Evolutionary conservation across 2,329 filamentous ascomycete genomes (phyloP).

Genomic region (Talaromyces sp.): DNA sequence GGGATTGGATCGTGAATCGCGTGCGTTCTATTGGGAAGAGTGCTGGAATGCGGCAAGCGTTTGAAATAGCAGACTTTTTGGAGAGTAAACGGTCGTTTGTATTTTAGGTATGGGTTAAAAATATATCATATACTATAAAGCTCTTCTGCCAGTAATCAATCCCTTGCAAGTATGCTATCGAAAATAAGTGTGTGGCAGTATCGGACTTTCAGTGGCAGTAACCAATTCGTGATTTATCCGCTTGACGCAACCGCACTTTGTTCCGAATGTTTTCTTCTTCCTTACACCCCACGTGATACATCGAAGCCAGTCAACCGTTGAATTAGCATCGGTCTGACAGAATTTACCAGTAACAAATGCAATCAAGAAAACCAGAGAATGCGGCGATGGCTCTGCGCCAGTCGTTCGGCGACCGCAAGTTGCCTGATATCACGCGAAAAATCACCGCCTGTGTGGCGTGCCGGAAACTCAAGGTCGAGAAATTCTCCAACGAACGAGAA

Average conservation of each 20-base stretch:
- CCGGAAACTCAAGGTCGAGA: conserved; percentile 19
- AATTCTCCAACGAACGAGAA: conserved; percentile 1
- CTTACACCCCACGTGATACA: background rate
- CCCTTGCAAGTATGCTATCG: no score
- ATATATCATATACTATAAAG: no score
- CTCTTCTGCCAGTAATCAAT: no score
- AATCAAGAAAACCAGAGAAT: background rate
- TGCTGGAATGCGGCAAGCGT: conserved; percentile 12
- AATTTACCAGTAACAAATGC: background rate
- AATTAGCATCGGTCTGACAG: background rate
- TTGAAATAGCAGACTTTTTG: conserved; percentile 11
- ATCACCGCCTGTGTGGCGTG: conserved; percentile 25
- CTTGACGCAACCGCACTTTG: no score
- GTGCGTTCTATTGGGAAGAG: conserved; percentile 9
- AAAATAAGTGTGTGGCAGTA: background rate
- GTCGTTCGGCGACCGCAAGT: conserved; percentile 30
- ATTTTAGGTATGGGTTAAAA: background rate
- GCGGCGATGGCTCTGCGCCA: conserved; percentile 19
- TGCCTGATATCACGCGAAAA: conserved; percentile 28
- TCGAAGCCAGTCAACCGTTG: background rate
- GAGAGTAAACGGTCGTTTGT: background rate
- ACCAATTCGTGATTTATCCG: background rate
- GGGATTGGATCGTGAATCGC: conserved; percentile 13
- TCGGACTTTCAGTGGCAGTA: background rate
- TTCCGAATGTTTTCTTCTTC: background rate